These are phyloP conservation scores for Ceratocystis smalleyi DNA, from an alignment of 2,329 filamentous ascomycete species.

Conservation along the genomic window DNA sequence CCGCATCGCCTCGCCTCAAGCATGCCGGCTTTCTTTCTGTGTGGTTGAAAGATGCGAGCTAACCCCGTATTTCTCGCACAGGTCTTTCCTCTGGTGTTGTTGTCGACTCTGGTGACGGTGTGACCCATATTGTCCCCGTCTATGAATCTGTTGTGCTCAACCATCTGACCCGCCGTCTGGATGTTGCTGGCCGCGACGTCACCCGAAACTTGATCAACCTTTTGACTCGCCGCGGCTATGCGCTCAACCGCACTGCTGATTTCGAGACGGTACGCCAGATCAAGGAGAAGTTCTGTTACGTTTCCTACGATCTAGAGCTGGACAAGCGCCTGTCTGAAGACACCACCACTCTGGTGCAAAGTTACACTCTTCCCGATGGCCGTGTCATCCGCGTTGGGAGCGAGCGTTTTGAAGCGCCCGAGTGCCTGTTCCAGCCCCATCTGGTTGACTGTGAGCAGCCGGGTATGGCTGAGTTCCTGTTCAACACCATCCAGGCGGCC, in stretches of 20 bases:
- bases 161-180: conserved; percentile 82
- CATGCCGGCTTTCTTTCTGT: not conserved
- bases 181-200: conserved; percentile 91
- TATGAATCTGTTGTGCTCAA: conserved; percentile 97
- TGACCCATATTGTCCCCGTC: conserved; percentile 95
- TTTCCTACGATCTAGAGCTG: conserved; percentile 92
- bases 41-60: not conserved
- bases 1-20: too few species aligned
- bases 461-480: conserved; percentile 90
- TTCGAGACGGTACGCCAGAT: conserved; percentile 98
- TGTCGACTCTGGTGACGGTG: conserved; percentile 93
- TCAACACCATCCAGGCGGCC: conserved; percentile 94
- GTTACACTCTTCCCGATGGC: conserved; percentile 91
- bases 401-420: conserved; percentile 93
- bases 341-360: conserved; percentile 91
- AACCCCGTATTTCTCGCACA: conserved; percentile 23
- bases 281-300: conserved; percentile 99
- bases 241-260: conserved; percentile 92
- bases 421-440: conserved; percentile 97
- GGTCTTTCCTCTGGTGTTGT: conserved; percentile 88
- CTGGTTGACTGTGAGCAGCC: conserved; percentile 95
- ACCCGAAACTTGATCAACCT: conserved; percentile 97
- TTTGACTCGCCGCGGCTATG: conserved; percentile 82
- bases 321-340: conserved; percentile 95
- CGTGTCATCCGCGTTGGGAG: conserved; percentile 91